Evolutionary conservation across 768 basidiomycete species (phyloP).

Genomic region (Favolaschia claudopus): DNA sequence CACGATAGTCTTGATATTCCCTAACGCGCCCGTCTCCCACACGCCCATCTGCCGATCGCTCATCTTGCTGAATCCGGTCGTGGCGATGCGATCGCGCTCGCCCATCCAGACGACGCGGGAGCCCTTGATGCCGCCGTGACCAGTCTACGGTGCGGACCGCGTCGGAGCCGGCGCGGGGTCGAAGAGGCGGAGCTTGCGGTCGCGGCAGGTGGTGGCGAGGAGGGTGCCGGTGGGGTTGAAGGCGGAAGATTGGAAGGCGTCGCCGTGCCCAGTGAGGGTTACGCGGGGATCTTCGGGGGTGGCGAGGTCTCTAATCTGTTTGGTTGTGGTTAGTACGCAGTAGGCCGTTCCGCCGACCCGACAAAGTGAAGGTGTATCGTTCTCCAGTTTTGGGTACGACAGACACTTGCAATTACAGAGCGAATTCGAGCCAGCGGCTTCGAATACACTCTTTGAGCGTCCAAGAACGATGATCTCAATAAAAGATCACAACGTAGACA

Average conservation of each 20-base stretch:
- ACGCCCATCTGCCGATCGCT: constrained; percentile 90
- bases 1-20: constrained; percentile 76
- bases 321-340: too few relatives aligned
- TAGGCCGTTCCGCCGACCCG: too few relatives aligned
- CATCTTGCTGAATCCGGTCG: constrained; percentile 97
- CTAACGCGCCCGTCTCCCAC: constrained; percentile 86
- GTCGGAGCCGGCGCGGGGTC: constrained; percentile 86
- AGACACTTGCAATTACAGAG: too few relatives aligned
- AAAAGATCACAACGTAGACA: too few relatives aligned
- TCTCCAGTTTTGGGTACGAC: too few relatives aligned
- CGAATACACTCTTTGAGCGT: too few relatives aligned
- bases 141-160: constrained; percentile 84
- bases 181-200: constrained; percentile 91
- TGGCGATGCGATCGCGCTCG: constrained; percentile 85
- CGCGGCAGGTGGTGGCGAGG: constrained; percentile 89
- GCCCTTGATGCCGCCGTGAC: constrained; percentile 94
- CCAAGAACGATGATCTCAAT: too few relatives aligned
- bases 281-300: constrained; percentile 69
- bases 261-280: constrained; percentile 77
- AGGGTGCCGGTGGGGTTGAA: constrained; percentile 85
- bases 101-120: constrained; percentile 92
- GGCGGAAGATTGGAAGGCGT: constrained; percentile 85
- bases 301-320: constrained; percentile 93
- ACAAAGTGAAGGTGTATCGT: too few relatives aligned
- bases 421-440: too few relatives aligned